Conservation (phyloP, 495 filamentous ascomycete species). For the Lindgomyces ingoldianus region DNA sequence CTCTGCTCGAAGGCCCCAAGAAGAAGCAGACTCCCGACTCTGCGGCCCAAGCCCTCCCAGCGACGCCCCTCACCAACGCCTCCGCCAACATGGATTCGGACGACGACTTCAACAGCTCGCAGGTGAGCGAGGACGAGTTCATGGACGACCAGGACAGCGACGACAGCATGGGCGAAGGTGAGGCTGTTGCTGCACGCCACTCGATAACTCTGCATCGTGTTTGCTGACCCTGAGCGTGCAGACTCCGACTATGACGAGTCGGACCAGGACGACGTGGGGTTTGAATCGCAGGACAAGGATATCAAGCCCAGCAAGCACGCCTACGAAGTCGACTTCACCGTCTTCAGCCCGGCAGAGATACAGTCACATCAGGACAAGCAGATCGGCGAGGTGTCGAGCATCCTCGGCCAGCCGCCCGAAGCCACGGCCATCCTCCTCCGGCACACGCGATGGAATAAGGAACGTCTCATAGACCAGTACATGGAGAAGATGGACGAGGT, state of each 20-base stretch:
- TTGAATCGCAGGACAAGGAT: slow-evolving; percentile 73
- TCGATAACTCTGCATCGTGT: slow-evolving; percentile 12
- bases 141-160: slow-evolving; percentile 70
- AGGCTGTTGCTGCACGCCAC: not conserved
- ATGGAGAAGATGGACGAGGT: slow-evolving; percentile 80
- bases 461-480: slow-evolving; percentile 88
- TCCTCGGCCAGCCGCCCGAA: slow-evolving; percentile 83
- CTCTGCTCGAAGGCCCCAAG: slow-evolving; percentile 51
- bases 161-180: slow-evolving; percentile 29
- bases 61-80: slow-evolving; percentile 63
- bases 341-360: slow-evolving; percentile 77
- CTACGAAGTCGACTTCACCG: slow-evolving; percentile 83
- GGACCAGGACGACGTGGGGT: slow-evolving; percentile 73
- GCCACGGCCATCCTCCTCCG: slow-evolving; percentile 85
- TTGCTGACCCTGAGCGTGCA: slow-evolving; percentile 6
- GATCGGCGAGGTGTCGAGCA: slow-evolving; percentile 82
- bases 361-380: slow-evolving; percentile 79
- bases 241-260: slow-evolving; percentile 59
- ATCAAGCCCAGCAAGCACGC: slow-evolving; percentile 67
- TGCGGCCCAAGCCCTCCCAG: slow-evolving; percentile 48
- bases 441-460: slow-evolving; percentile 91
- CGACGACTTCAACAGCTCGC: slow-evolving; percentile 88
- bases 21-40: slow-evolving; percentile 49
- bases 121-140: slow-evolving; percentile 77
- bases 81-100: slow-evolving; percentile 87